Base-by-base conservation (phyloP, 2,329 filamentous ascomycete genomes). In the Apiospora rasikravindrae region DNA sequence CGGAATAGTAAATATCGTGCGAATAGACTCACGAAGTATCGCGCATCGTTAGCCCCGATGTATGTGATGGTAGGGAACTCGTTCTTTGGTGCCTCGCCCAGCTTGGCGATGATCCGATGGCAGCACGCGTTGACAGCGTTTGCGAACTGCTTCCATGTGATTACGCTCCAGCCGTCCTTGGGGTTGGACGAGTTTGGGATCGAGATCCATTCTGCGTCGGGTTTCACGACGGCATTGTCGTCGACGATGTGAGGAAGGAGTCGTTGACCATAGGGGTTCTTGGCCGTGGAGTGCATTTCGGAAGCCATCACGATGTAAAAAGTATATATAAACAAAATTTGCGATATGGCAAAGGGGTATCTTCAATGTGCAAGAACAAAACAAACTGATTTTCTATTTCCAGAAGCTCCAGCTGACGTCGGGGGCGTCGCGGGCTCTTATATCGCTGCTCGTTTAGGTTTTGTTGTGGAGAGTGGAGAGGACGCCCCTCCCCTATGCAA, bases 51-150 rank as follows among this genome's bases (percentile, higher is more conserved):
- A 16, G 83, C 83, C 0, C 85, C 86, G 69, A 87, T 82, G 75
- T 86, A 88, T 1, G 84, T 83, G 42, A 87, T 79, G 0, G 83
- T 85, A 1, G 82, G 82, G 69, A 81, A 81, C 24, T 74, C 72
- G 19, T 74, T 74, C 11, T 71, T 69, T 2, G 74, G 67, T 2
- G 80, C 77, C 11, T 37, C 69, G 64, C 82, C 81, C 19, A 78
- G 77, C 4, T 71, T 77, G 4, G 76, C 73, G 16, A 79, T 71
- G 53, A 85, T 78, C 70, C 75, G 77, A 42, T 79, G 80, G 13
- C 83, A 83, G 22, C 81, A 76, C 24, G 78, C 78, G 77, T 86
- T 83, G 73, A 85, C 75, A 14, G 82, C 82, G 57, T 84, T 83
- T 70, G 83, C 82, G 33, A 81, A 81, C 66, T 83, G 76, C 61